Evolutionary conservation across 257 asterid genomes (phyloP), one percentile per base, ranked within the genome.

Genomic region (Asclepias syriaca): DNA sequence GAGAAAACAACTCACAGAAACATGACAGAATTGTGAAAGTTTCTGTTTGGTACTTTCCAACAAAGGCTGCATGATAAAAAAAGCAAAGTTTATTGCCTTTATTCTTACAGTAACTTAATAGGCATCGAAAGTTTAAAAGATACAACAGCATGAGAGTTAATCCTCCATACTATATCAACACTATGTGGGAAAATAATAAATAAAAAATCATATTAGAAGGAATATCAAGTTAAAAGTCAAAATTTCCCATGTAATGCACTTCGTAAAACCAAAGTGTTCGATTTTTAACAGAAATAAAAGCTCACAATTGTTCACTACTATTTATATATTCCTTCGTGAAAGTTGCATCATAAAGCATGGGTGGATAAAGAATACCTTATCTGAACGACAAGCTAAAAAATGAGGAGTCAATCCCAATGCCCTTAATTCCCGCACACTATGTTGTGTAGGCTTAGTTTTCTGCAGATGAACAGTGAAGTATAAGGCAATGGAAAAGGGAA

Each of bases 381-480:
- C 83, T 39, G 98, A 93, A 59, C 97, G 97, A 85, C 97, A 93
- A 76, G 98, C 98, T 81, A 93, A 79, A 73, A 93, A 91, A 81
- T 93, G 97, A 34, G 98, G 98, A 64, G 90, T 87, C 84, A 93
- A 84, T 66, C 97, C 98, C 72, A 93, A 71, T 64, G 97, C 98
- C 81, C 98, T 83, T 82, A 93, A 57, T 79, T 93, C 97, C 68
- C 98, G 90, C 71, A 93, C 96, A 75, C 98, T 91, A 71, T 93
- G 98, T 77, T 93, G 97, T 21, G 98, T 93, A 65, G 97, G 97
- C 86, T 93, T 93, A 22, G 98, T 93, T 93, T 93, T 78, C 82
- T 78, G 67, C 59, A 72, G 54, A 39, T 15, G 32, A 0, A 10
- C 19, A 57, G 10, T 53, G 57, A 72, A 48, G 57, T 22, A n/a